Evolutionary conservation across 1,284 basidiomycete species (phyloP), one percentile per base, ranked within the genome.

Genomic region (Malassezia brasiliensis): DNA sequence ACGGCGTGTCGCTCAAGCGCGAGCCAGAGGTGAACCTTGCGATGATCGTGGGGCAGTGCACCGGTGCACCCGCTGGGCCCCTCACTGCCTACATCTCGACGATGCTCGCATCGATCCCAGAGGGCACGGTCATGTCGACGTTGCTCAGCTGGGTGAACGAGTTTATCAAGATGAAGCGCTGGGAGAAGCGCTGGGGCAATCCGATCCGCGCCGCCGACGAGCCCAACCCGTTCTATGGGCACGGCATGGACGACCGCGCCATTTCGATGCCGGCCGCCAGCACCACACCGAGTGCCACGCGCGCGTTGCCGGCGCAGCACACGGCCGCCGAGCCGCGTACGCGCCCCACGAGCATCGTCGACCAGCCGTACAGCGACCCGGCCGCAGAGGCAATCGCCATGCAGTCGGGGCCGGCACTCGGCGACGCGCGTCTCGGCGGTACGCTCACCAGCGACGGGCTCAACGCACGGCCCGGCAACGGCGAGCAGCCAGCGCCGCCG

Each of bases 31-130:
- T 53, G 10, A 67, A 62, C 2, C 67, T 75, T 1, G 63, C 65
- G 5, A 60, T 71, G 9, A 61, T 76, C 5, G 58, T 75, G 3
- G 75, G 75, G 0, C 67, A 75, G 40, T 72, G 70, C 56, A 76
- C 75, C 5, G 64, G 64, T 17, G 74, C 72, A 1, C 74, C 74
- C 8, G 74, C 74, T 0, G 73, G 72, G 0, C 70, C 70, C 1
- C 52, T 71, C 34, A 69, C 67, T 0, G 70, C 64, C 9, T 72
- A 72, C 55, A 68, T 72, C 35, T 58, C 69, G 6, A 68, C 70
- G 2, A 53, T 73, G 19, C 54, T 73, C 9, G 69, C 69, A 3
- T 70, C 69, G 0, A 46, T 73, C 41, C 70, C 69, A 0, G 56
- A 56, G 20, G 66, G 64, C 9, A 73, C 70, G 2, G 57, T 57